Evolutionary conservation across 345 rosid genomes (phyloP).

Genomic region (Clarkia xantiana): DNA sequence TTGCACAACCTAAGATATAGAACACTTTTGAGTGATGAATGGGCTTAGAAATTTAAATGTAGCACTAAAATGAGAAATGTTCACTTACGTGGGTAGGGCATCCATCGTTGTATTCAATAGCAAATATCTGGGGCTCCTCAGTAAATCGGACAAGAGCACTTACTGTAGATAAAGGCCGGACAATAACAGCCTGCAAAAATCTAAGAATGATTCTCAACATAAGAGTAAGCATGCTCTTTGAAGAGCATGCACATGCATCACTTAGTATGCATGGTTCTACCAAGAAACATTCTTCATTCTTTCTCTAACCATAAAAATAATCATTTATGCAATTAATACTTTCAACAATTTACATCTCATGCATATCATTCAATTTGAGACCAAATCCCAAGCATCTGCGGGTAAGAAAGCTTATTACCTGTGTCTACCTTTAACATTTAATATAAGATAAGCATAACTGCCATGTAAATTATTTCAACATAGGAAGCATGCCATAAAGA

Average conservation of each 20-base stretch:
- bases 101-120: constrained; percentile 86
- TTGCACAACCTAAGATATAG: constrained; percentile 30
- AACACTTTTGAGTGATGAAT: too few relatives aligned
- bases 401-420: too few relatives aligned
- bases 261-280: not conserved
- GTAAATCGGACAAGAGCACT: constrained; percentile 88
- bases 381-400: too few relatives aligned
- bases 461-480: not conserved
- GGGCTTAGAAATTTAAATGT: constrained; percentile 4
- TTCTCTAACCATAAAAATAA: too few relatives aligned
- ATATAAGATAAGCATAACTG: too few relatives aligned
- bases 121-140: constrained; percentile 99
- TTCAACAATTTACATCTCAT: too few relatives aligned
- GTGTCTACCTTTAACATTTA: too few relatives aligned
- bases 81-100: constrained; percentile 87
- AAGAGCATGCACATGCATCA: constrained; percentile 5
- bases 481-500: not conserved
- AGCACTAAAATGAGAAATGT: constrained; percentile 1
- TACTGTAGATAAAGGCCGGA: constrained; percentile 83
- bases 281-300: too few relatives aligned
- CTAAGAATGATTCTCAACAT: constrained; percentile 71
- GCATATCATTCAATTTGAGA: too few relatives aligned
- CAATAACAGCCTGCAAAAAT: constrained; percentile 94
- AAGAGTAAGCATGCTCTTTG: constrained; percentile 7
- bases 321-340: too few relatives aligned